These are phyloP conservation scores for Candida orba DNA, from an alignment of 805 yeast species.

Conservation along the genomic window DNA sequence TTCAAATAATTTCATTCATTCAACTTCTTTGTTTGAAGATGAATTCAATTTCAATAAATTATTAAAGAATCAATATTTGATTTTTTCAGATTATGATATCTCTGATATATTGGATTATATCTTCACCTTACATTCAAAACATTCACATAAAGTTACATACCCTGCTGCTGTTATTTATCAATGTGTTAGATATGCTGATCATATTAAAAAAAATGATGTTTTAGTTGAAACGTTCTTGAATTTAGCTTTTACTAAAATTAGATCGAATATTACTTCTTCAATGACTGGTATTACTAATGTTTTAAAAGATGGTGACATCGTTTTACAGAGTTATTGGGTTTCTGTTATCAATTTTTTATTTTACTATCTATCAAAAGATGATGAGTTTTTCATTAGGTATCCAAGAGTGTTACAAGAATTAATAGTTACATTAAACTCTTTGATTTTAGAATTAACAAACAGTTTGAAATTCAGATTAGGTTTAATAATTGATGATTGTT, in stretches of 20 bases:
- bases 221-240: conserved; percentile 54
- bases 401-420: conserved; percentile 58
- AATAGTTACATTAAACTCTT: conserved; percentile 46
- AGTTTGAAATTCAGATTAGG: conserved; percentile 57
- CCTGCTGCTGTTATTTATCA: conserved; percentile 71
- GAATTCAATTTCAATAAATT: conserved; percentile 53
- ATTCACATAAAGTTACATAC: conserved; percentile 37
- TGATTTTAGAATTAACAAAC: conserved; percentile 58
- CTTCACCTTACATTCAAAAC: conserved; percentile 49
- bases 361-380: conserved; percentile 70
- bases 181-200: conserved; percentile 61
- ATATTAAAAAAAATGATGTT: conserved; percentile 45
- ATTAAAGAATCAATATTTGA: conserved; percentile 51
- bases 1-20: conserved; percentile 10
- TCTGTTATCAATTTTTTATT: conserved; percentile 70
- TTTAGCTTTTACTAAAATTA: conserved; percentile 52
- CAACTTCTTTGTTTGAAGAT: conserved; percentile 21
- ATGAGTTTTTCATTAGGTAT: conserved; percentile 42
- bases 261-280: conserved; percentile 54
- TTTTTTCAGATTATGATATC: conserved; percentile 54
- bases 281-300: conserved; percentile 49
- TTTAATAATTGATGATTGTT: conserved; percentile 52
- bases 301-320: conserved; percentile 50
- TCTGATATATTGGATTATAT: conserved; percentile 69
- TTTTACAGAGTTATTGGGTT: conserved; percentile 79